A percentile compares a stretch with the other conserved stretches of the same genome.
These are phyloP conservation scores for Endocalyx cinctus DNA, from an alignment of 2,329 filamentous ascomycete species.

Conservation along the genomic window DNA sequence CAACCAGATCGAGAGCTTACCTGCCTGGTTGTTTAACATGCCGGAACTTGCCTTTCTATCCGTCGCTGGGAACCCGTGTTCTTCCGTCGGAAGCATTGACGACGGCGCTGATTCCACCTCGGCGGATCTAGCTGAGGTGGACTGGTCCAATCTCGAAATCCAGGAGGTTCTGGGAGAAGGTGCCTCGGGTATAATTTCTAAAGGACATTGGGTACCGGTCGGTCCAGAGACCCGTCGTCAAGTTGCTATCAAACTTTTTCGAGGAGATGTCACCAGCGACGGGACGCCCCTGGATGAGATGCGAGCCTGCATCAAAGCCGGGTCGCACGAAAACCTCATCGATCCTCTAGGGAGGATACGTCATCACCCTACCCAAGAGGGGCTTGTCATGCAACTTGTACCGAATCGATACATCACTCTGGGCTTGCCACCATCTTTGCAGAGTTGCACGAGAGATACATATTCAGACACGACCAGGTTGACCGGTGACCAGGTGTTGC, in stretches of 20 bases:
- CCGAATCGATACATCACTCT: constrained; percentile 37
- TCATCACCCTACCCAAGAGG: constrained; percentile 35
- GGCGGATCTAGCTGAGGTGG: constrained; percentile 31
- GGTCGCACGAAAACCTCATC: constrained; percentile 41
- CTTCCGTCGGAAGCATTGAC: constrained; percentile 16
- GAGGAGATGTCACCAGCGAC: constrained; percentile 41
- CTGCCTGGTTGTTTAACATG: constrained; percentile 38
- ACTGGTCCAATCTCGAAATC: constrained; percentile 36
- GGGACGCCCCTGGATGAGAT: constrained; percentile 46
- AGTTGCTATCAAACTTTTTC: constrained; percentile 46
- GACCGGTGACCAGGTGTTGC: constrained; percentile 24
- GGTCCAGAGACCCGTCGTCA: constrained; percentile 26
- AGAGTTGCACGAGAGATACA: constrained; percentile 42
- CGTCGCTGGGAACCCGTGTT: constrained; percentile 43
- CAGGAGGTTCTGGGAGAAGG: constrained; percentile 38
- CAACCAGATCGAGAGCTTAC: constrained; percentile 35
- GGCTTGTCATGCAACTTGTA: constrained; percentile 44
- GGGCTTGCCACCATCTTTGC: constrained; percentile 38
- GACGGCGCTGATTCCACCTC: constrained; percentile 6
- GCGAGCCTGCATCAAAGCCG: constrained; percentile 40
- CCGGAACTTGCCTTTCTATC: constrained; percentile 42
- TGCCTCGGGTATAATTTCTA: constrained; percentile 42
- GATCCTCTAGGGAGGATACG: constrained; percentile 39
- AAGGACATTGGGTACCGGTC: constrained; percentile 30
- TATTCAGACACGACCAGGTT: constrained; percentile 23